Base-by-base conservation (phyloP, 352 stramenopile species). In the Pythium brassicae region DNA sequence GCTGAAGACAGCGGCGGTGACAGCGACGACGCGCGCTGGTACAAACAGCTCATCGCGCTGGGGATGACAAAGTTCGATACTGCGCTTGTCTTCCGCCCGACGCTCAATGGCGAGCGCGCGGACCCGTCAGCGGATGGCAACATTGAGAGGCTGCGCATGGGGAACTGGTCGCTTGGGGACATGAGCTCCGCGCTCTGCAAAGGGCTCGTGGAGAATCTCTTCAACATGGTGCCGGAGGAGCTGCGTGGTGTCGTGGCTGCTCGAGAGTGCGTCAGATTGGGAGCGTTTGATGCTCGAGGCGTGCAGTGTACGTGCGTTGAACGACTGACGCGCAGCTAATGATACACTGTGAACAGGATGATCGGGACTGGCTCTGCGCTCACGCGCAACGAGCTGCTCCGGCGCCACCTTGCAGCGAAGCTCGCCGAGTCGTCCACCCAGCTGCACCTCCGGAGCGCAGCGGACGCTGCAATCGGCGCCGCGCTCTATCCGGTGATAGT, bases 361-460 rank as follows among this genome's bases (percentile, higher is more conserved):
- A 81, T 94, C 43, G 81, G 78, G 3, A 91, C 79, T 2, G 81
- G 81, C 53, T 92, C 87, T 37, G 84, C 81, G 1, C 65, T 92
- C 14, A 57, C 89, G 29, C 67, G 70, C 19, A 94, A 92, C 47
- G 60, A 71, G 35, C 53, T 92, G 25, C 62, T 92, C 47, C 79
- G 86, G 53, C 57, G 60, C 25, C 90, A 76, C 52, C 50, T 90
- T 4, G 26, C 55, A 7, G 40, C 71, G 20, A 61, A 60, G 14
- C 65, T 90, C 20, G 55, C 46, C 45, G 62, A 86, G 20, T 55
- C 65, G 2, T 54, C 55, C n/a, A 57, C 40, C 7, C 57, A 69
- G 27, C 34, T 89, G 19, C 42, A 60, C 42, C 53, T 87, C 32
- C 77, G 86, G 56, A 71, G 68, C 17, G 75, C 66, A 6, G 68